Base-by-base conservation (phyloP, 176 grass and related monocot species). In the Aegilops longissima region DNA sequence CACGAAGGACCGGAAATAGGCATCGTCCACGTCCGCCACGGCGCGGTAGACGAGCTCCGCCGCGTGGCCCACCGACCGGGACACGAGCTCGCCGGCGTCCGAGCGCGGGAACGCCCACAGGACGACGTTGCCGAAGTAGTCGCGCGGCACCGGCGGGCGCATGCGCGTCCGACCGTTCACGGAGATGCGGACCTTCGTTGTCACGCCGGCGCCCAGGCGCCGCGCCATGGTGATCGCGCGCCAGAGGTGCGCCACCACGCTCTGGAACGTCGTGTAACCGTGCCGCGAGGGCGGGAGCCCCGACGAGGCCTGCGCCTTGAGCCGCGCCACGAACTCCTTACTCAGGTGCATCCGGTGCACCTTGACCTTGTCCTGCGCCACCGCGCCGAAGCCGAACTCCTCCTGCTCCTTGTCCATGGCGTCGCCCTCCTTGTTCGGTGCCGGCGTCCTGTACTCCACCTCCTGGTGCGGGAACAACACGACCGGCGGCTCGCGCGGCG, bases 261-360 rank as follows among this genome's bases (percentile, higher is more conserved):
- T 90, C 54, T 88, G 77, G 54, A 95, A 95, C 36, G 90, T 93
- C 64, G 73, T 93, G 83, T 86, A 92, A 10, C 62, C 73, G 25
- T 78, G 83, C 21, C 39, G 71, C 66, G 65, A 9, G 3, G 76
- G 78, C 66, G 78, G 73, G 72, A n/a, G 38, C 20, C 36, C 73
- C 39, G 70, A 76, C 13, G 83, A 90, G 12, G 85, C 92, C 38
- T 69, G 67, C 21, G 78, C 39, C 70, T 91, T 92, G 78, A 97
- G 86, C 36, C 70, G 69, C 20, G 67, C 13, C 45, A 93, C 81
- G 61, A 95, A 97, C 13, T 94, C 88, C 78, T 80, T 91, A 16
- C 65, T 80, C 83, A 94, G 92, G 40, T 89, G 88, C 47, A 87
- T 82, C 83, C 82, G 88, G 84, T 94, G 90, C 13, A 94, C 84